Evolutionary conservation across 2,329 filamentous ascomycete species (phyloP), one percentile per base, ranked within the genome.

Genomic region (Stachybotrys elegans): DNA sequence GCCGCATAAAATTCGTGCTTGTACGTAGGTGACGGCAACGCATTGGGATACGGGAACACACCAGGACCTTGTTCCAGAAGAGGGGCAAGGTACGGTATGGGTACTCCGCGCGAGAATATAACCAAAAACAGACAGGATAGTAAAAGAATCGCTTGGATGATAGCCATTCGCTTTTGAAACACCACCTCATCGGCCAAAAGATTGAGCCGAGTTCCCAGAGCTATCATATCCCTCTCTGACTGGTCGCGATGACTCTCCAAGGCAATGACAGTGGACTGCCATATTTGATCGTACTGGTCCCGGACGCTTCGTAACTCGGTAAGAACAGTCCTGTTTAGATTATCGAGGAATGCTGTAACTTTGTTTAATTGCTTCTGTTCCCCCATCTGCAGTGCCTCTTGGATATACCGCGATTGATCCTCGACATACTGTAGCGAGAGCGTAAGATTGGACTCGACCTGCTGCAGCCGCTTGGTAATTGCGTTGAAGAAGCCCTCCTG

Each of bases 401-500:
- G 85, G 31, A 97, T 73, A 49, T 95, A 89, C 40, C 83, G 85
- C 4, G 92, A 96, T 62, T 97, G 93, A 47, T 95, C 90, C 67
- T 97, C 92, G 47, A 98, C 95, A 59, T 98, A 98, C 57, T 95
- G 88, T 8, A 97, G 72, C 0, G 91, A 95, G 11, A 97, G 74
- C 0, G 92, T 95, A 11, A 91, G 89, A 61, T 97, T 98, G 14
- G 88, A 81, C 64, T 98, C 93, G 7, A 97, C 81, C 55, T 91
- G 83, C 51, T 92, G 88, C 5, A 98, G 76, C 2, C 93, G 87
- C 65, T 97, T 97, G 50, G 91, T 89, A 8, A 97, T 85, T 4
- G 90, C 88, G 63, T 97, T 97, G 76, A 96, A 98, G 66, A 98
- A 97, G 2, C 88, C 93, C 61, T 98, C 93, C 63, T 98, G 93